Base-by-base conservation (phyloP, 148 eudicot species). In the Dianthus caryophyllus region DNA sequence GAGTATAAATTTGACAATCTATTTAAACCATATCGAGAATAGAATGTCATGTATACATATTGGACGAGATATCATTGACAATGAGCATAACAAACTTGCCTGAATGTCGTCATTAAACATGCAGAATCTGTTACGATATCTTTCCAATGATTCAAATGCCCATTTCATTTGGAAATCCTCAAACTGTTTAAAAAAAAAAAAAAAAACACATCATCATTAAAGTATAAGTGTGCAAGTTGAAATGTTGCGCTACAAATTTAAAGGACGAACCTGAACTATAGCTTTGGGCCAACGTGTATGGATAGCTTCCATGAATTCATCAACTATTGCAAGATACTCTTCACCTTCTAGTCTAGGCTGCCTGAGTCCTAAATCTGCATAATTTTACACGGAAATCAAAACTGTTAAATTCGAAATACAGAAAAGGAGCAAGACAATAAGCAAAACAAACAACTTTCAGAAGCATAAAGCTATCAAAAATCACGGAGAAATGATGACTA, bases 91-190 rank as follows among this genome's bases (percentile, higher is more conserved):
- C 61, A 67, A 53, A 46, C 73, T 81, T 64, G 81, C 99, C 89
- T 94, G 99, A 79, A 94, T 80, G 76, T 94, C 99, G 77, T 94
- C 99, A 82, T 94, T 94, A 75, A 94, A 94, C 99, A 94, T 94
- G 89, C 97, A 94, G 70, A 84, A 86, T 81, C 70, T 84, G 72
- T 73, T 79, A 65, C 96, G 88, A 70, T 90, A 94, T 47, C 99
- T 84, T 73, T 86, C 78, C 70, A 94, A 84, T 58, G 99, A 90
- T 80, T 90, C 92, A 81, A 94, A 94, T 61, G 99, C 99, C 99
- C 99, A 94, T 80, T 94, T 90, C 90, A 90, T 84, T 85, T 94
- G 99, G 59, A 94, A 94, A 78, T 94, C 99, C 78, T 94, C 99
- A 84, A 94, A 94, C 99, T 94, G 84, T 72, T 46, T n/a, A n/a